Base-by-base conservation (phyloP, 805 yeast species). In the Hanseniaspora vineae region DNA sequence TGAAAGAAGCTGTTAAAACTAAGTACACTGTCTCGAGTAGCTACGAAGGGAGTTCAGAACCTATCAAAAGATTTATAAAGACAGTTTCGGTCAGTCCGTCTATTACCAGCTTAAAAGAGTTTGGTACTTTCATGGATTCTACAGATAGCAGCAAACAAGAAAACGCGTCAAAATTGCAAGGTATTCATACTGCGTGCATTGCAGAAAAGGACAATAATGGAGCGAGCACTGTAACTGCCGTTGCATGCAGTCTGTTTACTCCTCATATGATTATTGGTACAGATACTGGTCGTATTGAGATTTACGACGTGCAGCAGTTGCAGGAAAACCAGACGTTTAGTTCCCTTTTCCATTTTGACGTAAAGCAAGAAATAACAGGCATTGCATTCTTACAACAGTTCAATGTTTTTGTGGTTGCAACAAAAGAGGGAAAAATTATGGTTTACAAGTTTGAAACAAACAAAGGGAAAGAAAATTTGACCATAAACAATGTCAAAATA, bases 181-280 rank as follows among this genome's bases (percentile, higher is more conserved):
- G 84, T 0, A 64, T 65, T 2, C 59, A 82, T n/a, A 76, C 84
- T 2, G 74, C 88, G 0, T 78, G 76, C 47, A 65, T 85, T 44
- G 69, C 75, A 39, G 86, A 83, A 42, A 87, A 81, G 55, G 66
- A 66, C n/a, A 69, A 76, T 0, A 46, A 55, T n/a, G 19, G 19
- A 11, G 10, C n/a, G 3, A 37, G 19, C 45, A 56, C 77, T 2
- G 67, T 88, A n/a, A 77, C 71, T 19, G 65, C 80, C 29, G 58
- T 87, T 9, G 75, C 71, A 1, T 73, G 76, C 0, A 72, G 84
- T 5, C 79, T 82, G 0, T 79, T 81, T 31, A 72, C 77, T 14
- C 74, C 75, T 20, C 81, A 76, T 52, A 79, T 90, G 52, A 66
- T 87, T 2, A 80, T 92, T 1, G 95, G 88, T 2, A 85, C 92